These are phyloP conservation scores for Chytridium lagenaria DNA, from an alignment of 371 early-diverging fungal genomes.

Conservation along the genomic window DNA sequence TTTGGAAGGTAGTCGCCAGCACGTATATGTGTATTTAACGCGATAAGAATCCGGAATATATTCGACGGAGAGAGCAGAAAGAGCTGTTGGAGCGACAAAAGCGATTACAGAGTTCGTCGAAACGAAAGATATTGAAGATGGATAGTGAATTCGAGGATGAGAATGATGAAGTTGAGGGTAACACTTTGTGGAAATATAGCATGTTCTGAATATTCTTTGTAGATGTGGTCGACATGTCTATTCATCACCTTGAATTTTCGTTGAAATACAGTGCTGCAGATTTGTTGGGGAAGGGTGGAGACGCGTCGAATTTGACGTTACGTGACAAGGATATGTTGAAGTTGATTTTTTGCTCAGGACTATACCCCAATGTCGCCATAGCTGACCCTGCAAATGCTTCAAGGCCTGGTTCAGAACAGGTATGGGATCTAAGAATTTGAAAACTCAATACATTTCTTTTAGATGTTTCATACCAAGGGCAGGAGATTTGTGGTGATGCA, in stretches of 20 bases:
- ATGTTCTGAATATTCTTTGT: background rate
- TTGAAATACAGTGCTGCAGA: conserved; percentile 58
- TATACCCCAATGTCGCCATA: conserved; percentile 72
- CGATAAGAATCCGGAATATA: conserved; percentile 42
- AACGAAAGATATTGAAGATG: conserved; percentile 43
- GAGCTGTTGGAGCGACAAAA: conserved; percentile 64
- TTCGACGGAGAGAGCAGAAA: conserved; percentile 55
- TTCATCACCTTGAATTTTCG: conserved; percentile 70
- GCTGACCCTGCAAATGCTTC: conserved; percentile 68
- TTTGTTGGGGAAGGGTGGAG: conserved; percentile 43
- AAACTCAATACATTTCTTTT: background rate
- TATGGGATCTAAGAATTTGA: conserved; percentile 42
- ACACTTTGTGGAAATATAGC: conserved; percentile 25
- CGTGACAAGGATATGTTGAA: conserved; percentile 62
- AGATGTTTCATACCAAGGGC: conserved; percentile 35
- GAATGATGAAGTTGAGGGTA: conserved; percentile 6
- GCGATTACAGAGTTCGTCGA: conserved; percentile 43
- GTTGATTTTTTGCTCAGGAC: conserved; percentile 64
- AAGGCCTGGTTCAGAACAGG: conserved; percentile 63
- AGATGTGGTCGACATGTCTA: conserved; percentile 41
- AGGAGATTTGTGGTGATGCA: conserved; percentile 64
- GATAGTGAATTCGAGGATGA: conserved; percentile 40
- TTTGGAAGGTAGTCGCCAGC: conserved; percentile 34
- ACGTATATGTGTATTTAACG: background rate
- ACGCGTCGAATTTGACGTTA: conserved; percentile 49